phyloP scores from a whole-genome alignment of 2,329 filamentous ascomycete genomes.

The Monilinia fructicola region DNA sequence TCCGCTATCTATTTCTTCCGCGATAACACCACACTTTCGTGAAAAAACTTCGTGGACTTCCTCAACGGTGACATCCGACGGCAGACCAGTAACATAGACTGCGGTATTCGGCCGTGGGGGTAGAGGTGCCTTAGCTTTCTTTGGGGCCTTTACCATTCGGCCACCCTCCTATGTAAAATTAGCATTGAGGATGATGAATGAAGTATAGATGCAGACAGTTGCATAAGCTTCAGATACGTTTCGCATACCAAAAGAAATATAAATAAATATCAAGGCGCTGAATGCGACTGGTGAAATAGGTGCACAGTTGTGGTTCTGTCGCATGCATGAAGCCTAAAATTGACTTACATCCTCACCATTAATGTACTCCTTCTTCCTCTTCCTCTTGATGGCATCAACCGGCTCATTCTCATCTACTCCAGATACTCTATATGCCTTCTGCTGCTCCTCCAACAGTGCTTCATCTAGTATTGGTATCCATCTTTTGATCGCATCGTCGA shows the following conservation, averaged over 20 bases:
- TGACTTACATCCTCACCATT: constrained; percentile 51
- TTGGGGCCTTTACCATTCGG: constrained; percentile 38
- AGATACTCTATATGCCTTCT: constrained; percentile 58
- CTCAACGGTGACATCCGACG: constrained; percentile 71
- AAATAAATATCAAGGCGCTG: background rate
- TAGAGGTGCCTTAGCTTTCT: constrained; percentile 41
- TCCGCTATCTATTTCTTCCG: constrained; percentile 88
- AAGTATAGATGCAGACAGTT: constrained; percentile 3
- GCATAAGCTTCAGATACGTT: background rate
- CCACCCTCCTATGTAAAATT: constrained; percentile 36
- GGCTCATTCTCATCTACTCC: constrained; percentile 59
- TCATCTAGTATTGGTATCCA: constrained; percentile 74
- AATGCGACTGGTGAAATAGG: background rate
- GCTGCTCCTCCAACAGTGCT: constrained; percentile 58
- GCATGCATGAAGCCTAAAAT: constrained; percentile 11
- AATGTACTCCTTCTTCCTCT: constrained; percentile 53
- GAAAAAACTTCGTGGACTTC: constrained; percentile 85
- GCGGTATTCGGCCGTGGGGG: constrained; percentile 71
- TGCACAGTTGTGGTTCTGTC: background rate
- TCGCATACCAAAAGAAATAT: constrained; percentile 1
- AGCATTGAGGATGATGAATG: constrained; percentile 22
- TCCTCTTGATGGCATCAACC: constrained; percentile 48
- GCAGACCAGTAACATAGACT: constrained; percentile 87
- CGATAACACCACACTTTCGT: constrained; percentile 82
- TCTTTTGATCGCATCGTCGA: constrained; percentile 65